These are phyloP conservation scores for Laburnicola sp. DNA, from an alignment of 2,329 filamentous ascomycete genomes.

Conservation along the genomic window DNA sequence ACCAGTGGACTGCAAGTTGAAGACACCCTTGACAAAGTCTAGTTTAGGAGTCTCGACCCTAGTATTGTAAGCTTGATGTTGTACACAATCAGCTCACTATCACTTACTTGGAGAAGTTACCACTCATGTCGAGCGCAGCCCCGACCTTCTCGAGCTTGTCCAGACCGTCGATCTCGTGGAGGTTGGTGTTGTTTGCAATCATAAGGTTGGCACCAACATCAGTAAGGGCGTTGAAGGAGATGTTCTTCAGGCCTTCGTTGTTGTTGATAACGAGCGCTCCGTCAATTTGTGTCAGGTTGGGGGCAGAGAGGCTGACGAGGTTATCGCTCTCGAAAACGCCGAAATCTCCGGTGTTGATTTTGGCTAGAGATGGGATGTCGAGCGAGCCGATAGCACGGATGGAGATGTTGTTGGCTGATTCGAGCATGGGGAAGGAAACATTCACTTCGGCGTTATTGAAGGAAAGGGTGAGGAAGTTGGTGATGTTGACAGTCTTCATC, in stretches of 20 bases:
- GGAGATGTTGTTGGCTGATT: too few species aligned
- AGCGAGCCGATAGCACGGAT: too few species aligned
- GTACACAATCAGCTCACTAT: not conserved
- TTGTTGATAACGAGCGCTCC: slow-evolving; percentile 60
- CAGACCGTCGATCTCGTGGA: slow-evolving; percentile 69
- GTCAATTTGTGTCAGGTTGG: slow-evolving; percentile 71
- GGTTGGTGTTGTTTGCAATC: slow-evolving; percentile 85
- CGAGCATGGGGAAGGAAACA: too few species aligned
- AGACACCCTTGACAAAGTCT: slow-evolving; percentile 52
- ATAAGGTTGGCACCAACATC: slow-evolving; percentile 77
- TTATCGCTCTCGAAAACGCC: slow-evolving; percentile 77
- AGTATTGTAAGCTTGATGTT: slow-evolving; percentile 33
- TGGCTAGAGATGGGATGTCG: too few species aligned
- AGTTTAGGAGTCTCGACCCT: slow-evolving; percentile 70
- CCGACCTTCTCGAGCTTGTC: slow-evolving; percentile 66
- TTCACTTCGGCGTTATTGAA: too few species aligned
- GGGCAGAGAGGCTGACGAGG: slow-evolving; percentile 62
- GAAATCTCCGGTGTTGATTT: slow-evolving; percentile 72
- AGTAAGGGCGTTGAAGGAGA: slow-evolving; percentile 71
- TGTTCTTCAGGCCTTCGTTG: slow-evolving; percentile 66
- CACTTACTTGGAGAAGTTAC: slow-evolving; percentile 80
- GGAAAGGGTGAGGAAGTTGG: too few species aligned
- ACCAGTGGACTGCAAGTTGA: slow-evolving; percentile 54
- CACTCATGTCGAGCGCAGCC: slow-evolving; percentile 82
- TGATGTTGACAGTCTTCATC: too few species aligned